Evolutionary conservation across 2,329 filamentous ascomycete species (phyloP), one percentile per base, ranked within the genome.

Genomic region (Leptosphaerulina australis): DNA sequence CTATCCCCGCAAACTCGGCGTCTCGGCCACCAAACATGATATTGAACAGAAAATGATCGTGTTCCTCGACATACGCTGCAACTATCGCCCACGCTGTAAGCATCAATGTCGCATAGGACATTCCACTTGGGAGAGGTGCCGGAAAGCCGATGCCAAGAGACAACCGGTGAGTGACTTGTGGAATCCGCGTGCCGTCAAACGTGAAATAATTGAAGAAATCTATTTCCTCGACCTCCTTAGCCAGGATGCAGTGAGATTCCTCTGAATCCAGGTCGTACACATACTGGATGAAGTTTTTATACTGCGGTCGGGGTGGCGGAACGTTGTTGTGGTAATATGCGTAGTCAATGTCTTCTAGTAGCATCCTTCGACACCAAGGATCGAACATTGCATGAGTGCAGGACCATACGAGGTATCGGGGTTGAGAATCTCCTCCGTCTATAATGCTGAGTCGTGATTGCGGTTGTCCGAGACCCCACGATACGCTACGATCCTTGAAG

Each of bases 21-120:
- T 43, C 38, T 43, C 38, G 26, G 29, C 38, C 38, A 14, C 38
- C 38, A 14, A 43, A 31, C 38, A 43, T 30, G 29, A 43, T 31
- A 12, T 43, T 43, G 38, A 43, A 43, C 12, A 43, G 18, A 17
- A 43, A 31, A 22, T 15, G 38, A 24, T 43, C 7, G 12, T 33
- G 38, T 33, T 11, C 38, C 14, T 43, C 38, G 15, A 43, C 38
- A 43, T 43, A 18, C 15, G 29, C 29, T 33, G 29, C 29, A 33
- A 33, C 29, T 39, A 39, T 28, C 17, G 21, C 21, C 36, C 36
- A 39, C 36, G 12, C 22, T 25, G 36, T 39, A 18, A 26, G n/a
- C 21, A 39, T 39, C 12, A 39, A 10, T 15, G 36, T 39, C 3
- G 36, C 21, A 20, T 39, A 39, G 22, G 36, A 39, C 11, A 26